Conservation (phyloP, 352 stramenopile genomes). For the Globisporangium viniferum region DNA sequence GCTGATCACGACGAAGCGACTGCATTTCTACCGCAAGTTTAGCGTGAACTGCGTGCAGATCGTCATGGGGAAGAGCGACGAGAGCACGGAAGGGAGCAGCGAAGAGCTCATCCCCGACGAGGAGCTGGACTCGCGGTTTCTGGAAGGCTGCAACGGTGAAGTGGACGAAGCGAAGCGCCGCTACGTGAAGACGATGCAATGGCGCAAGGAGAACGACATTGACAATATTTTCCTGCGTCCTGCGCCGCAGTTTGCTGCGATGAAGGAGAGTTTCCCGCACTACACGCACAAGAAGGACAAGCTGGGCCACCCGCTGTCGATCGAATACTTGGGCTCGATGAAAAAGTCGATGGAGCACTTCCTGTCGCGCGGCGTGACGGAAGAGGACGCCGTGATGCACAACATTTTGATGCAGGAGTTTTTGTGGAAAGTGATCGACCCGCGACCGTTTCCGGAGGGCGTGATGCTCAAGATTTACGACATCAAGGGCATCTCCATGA, state of each 20-base stretch:
- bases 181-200: constrained; percentile 55
- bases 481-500: constrained; percentile 74
- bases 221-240: constrained; percentile 66
- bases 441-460: constrained; percentile 52
- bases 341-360: constrained; percentile 61
- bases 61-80: constrained; percentile 40
- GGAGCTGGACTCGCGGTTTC: constrained; percentile 49
- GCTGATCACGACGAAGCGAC: constrained; percentile 45
- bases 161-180: constrained; percentile 65
- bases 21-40: constrained; percentile 35
- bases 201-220: constrained; percentile 67
- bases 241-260: constrained; percentile 47
- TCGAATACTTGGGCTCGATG: constrained; percentile 58
- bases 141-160: constrained; percentile 67
- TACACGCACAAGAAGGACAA: constrained; percentile 71
- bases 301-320: constrained; percentile 48
- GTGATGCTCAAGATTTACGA: constrained; percentile 74
- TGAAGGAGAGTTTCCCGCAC: constrained; percentile 63
- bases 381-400: constrained; percentile 60
- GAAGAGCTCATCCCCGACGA: constrained; percentile 38
- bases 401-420: constrained; percentile 70
- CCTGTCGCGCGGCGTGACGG: constrained; percentile 45
- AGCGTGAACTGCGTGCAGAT: constrained; percentile 39
- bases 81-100: constrained; percentile 18
- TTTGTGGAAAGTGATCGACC: constrained; percentile 64